A percentile compares a stretch with the other conserved stretches of the same genome.
phyloP scores from a whole-genome alignment of 2,329 filamentous ascomycete species.

The Botrytis paeoniae region DNA sequence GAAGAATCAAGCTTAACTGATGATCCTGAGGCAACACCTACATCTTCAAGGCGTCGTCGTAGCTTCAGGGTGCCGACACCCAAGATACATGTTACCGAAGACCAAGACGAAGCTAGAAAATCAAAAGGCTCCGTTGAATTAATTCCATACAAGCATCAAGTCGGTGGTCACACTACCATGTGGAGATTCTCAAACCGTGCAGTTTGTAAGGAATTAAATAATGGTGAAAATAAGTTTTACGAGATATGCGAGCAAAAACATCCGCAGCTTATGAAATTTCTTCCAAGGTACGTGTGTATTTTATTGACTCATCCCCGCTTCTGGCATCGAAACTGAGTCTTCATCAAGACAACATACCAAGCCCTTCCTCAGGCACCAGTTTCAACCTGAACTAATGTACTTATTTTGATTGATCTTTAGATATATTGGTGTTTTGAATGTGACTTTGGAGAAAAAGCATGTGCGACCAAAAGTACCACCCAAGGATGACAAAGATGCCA shows the following conservation, averaged over 20 bases:
- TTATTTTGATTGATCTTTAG: constrained; percentile 46
- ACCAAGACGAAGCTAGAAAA: constrained; percentile 42
- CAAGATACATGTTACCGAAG: constrained; percentile 51
- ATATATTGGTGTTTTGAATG: constrained; percentile 95
- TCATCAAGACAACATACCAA: constrained; percentile 25
- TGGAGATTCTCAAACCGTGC: constrained; percentile 94
- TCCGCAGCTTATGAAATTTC: constrained; percentile 82
- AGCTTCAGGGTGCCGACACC: constrained; percentile 43
- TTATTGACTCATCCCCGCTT: constrained; percentile 30
- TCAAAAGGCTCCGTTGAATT: constrained; percentile 90
- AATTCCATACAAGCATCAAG: constrained; percentile 95
- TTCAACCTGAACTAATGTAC: constrained; percentile 25
- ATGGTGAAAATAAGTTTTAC: constrained; percentile 97
- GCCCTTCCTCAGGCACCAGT: background rate
- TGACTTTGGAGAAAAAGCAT: constrained; percentile 83
- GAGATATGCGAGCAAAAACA: constrained; percentile 91
- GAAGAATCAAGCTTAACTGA: constrained; percentile 33
- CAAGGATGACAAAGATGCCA: constrained; percentile 47
- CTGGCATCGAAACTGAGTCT: constrained; percentile 35
- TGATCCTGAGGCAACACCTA: constrained; percentile 34
- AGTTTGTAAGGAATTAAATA: constrained; percentile 97
- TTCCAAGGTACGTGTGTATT: constrained; percentile 65
- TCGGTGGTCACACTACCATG: constrained; percentile 92
- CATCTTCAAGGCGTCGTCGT: constrained; percentile 39
- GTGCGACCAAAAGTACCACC: constrained; percentile 57